Conservation (phyloP, 2,329 filamentous ascomycete genomes). For the Claviceps monticola region DNA sequence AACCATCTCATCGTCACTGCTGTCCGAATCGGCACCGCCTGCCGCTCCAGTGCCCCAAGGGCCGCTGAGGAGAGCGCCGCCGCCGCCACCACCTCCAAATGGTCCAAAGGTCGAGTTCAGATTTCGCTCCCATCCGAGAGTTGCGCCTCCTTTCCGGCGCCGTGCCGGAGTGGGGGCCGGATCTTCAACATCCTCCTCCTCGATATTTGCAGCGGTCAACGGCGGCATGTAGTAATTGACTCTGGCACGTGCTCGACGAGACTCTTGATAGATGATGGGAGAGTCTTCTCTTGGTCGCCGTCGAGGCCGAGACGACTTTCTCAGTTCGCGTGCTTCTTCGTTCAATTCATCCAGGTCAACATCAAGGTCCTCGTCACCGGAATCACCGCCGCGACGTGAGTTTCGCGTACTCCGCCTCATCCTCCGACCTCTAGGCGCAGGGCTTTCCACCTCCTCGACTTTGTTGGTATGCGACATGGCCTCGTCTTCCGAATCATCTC, state of each 20-base stretch:
- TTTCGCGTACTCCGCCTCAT: conserved; percentile 26
- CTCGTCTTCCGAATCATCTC: conserved; percentile 43
- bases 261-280: conserved; percentile 45
- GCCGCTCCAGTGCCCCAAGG: conserved; percentile 61
- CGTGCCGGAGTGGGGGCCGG: conserved; percentile 55
- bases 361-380: conserved; percentile 42
- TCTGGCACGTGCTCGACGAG: conserved; percentile 38
- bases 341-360: conserved; percentile 51
- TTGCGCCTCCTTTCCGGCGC: conserved; percentile 47
- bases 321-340: conserved; percentile 50
- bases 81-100: conserved; percentile 74
- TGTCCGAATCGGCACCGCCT: conserved; percentile 81
- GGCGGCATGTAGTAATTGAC: conserved; percentile 82
- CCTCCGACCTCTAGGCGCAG: conserved; percentile 35
- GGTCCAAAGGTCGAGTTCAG: conserved; percentile 85
- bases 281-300: conserved; percentile 37
- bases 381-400: conserved; percentile 35
- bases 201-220: conserved; percentile 45
- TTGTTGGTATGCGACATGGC: conserved; percentile 29
- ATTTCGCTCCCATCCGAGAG: conserved; percentile 56
- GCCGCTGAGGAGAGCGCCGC: conserved; percentile 56
- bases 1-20: conserved; percentile 82
- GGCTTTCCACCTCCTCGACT: conserved; percentile 32
- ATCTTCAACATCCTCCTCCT: conserved; percentile 60
- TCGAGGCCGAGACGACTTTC: conserved; percentile 37